Percentiles rank a stretch among this genome's conserved stretches.
Evolutionary conservation across 108 stramenopile species (phyloP).

Genomic region (Cyclotella baltica): DNA sequence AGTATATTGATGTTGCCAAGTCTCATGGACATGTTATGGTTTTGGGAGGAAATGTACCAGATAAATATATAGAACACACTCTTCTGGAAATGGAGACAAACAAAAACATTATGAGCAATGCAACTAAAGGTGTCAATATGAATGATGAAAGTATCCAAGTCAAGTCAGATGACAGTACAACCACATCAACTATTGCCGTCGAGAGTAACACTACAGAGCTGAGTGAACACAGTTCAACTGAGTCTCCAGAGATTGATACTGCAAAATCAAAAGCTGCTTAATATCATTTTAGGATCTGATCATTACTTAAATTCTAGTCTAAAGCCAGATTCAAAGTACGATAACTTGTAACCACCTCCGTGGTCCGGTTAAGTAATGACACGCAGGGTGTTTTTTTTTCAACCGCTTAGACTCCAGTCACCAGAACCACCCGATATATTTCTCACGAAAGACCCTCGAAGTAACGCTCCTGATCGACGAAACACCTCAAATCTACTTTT

Average conservation of each 20-base stretch:
- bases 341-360: too few species aligned
- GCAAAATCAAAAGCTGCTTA: neutral
- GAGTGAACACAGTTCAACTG: neutral
- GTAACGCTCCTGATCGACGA: too few species aligned
- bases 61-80: slow-evolving; percentile 36
- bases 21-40: slow-evolving; percentile 75
- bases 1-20: slow-evolving; percentile 77
- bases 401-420: too few species aligned
- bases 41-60: slow-evolving; percentile 73
- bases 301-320: too few species aligned
- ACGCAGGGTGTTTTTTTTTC: too few species aligned
- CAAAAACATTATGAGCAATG: neutral
- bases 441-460: too few species aligned
- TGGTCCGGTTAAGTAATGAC: too few species aligned
- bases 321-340: too few species aligned
- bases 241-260: too few species aligned
- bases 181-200: neutral
- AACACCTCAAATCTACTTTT: too few species aligned
- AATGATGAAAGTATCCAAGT: neutral
- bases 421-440: too few species aligned
- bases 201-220: neutral
- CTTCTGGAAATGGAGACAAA: slow-evolving; percentile 5
- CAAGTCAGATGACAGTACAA: neutral
- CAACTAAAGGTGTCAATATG: neutral
- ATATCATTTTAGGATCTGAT: too few species aligned